Conservation (phyloP, 176 grass and related monocot genomes). For the Bromus sterilis region DNA sequence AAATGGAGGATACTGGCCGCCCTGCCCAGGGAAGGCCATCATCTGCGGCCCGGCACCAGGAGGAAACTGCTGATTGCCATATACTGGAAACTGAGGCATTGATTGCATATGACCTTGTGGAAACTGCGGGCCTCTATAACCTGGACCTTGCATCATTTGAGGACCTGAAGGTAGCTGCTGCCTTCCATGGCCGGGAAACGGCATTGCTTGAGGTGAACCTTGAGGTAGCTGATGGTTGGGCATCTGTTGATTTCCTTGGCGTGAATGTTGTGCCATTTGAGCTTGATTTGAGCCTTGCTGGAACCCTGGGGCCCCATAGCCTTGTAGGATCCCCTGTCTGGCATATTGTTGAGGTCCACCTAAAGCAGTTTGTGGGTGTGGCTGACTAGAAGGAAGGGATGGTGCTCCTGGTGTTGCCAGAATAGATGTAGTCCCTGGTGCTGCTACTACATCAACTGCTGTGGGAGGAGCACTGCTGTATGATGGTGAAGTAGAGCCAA, state of each 20-base stretch:
- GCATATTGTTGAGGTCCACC: conserved; percentile 18
- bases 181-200: conserved; percentile 34
- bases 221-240: conserved; percentile 31
- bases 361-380: conserved; percentile 8
- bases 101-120: conserved; percentile 16
- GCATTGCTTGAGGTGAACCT: conserved; percentile 22
- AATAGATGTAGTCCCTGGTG: conserved; percentile 22
- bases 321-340: conserved; percentile 32
- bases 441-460: conserved; percentile 13
- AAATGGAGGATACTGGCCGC: conserved; percentile 31
- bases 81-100: conserved; percentile 26
- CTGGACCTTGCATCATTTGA: conserved; percentile 16
- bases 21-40: conserved; percentile 31
- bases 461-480: not conserved
- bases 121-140: conserved; percentile 13
- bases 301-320: conserved; percentile 33
- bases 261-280: conserved; percentile 28
- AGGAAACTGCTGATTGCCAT: conserved; percentile 34
- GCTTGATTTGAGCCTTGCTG: conserved; percentile 21
- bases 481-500: not conserved
- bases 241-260: conserved; percentile 45
- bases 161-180: conserved; percentile 37
- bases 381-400: conserved; percentile 21
- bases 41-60: conserved; percentile 28
- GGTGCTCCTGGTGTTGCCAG: not conserved